phyloP scores from a whole-genome alignment of 2,329 filamentous ascomycete species.

The Aspergillus cejpii region DNA sequence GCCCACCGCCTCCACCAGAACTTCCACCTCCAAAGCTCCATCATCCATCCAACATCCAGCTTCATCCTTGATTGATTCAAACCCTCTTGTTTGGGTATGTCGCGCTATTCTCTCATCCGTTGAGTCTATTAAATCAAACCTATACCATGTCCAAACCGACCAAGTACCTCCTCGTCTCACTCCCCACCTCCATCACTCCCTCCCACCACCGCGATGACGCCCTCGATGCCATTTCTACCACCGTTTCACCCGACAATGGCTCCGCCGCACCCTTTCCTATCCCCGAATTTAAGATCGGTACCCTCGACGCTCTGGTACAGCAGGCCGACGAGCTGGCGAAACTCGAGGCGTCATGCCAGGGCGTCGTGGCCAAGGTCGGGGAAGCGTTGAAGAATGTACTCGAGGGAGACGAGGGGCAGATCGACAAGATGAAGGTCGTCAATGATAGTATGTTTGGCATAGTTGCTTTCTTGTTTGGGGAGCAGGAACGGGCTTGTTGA shows the following conservation, averaged over 20 bases:
- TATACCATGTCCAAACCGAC: constrained; percentile 39
- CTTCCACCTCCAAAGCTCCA: not conserved
- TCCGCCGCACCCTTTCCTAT: constrained; percentile 70
- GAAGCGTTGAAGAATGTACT: constrained; percentile 78
- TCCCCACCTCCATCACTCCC: constrained; percentile 80
- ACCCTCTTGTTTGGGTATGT: not conserved
- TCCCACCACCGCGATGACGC: constrained; percentile 75
- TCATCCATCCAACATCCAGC: not conserved
- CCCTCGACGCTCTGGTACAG: constrained; percentile 86
- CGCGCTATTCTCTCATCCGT: not conserved
- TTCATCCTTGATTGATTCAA: not conserved
- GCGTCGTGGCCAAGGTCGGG: constrained; percentile 77
- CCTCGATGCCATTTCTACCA: constrained; percentile 65
- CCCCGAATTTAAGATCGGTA: constrained; percentile 96
- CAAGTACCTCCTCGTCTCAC: constrained; percentile 81
- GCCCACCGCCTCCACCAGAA: not conserved
- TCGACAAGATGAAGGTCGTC: constrained; percentile 81
- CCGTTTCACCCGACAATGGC: constrained; percentile 67
- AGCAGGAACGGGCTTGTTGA: constrained; percentile 11
- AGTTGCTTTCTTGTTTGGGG: not conserved
- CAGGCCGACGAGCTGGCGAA: constrained; percentile 93
- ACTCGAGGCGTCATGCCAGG: constrained; percentile 71
- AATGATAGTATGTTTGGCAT: constrained; percentile 67
- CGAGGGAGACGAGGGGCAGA: constrained; percentile 75
- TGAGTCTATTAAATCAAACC: not conserved